Evolutionary conservation across 73 alveolate species (phyloP).

Genomic region (Diophrys sp.): DNA sequence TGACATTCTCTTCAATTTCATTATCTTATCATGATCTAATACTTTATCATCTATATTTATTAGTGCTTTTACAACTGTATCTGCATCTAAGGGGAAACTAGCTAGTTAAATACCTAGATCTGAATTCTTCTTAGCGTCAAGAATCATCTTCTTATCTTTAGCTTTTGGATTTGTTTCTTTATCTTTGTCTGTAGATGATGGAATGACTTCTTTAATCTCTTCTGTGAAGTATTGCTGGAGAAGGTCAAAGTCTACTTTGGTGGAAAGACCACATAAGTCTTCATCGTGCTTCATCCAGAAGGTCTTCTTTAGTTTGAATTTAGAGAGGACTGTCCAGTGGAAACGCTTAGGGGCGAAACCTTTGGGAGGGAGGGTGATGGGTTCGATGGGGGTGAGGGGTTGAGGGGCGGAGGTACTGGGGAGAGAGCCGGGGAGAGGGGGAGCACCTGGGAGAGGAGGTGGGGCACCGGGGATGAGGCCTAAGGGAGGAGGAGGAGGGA

Average conservation of each 20-base stretch:
- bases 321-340: background rate
- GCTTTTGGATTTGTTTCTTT: background rate
- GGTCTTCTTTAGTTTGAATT: background rate
- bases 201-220: background rate
- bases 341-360: background rate
- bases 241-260: background rate
- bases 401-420: background rate
- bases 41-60: background rate
- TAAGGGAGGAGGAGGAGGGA: background rate
- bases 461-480: background rate
- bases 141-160: background rate
- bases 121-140: background rate
- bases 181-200: background rate
- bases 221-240: background rate
- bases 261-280: background rate
- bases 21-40: background rate
- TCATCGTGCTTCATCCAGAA: background rate
- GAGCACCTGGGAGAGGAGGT: background rate
- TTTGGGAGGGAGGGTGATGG: background rate
- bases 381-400: background rate
- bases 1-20: background rate
- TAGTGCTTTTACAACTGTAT: background rate
- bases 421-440: background rate
- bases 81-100: background rate
- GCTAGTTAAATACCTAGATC: background rate